Base-by-base conservation (phyloP, 495 filamentous ascomycete species). In the Penicillium desertorum region DNA sequence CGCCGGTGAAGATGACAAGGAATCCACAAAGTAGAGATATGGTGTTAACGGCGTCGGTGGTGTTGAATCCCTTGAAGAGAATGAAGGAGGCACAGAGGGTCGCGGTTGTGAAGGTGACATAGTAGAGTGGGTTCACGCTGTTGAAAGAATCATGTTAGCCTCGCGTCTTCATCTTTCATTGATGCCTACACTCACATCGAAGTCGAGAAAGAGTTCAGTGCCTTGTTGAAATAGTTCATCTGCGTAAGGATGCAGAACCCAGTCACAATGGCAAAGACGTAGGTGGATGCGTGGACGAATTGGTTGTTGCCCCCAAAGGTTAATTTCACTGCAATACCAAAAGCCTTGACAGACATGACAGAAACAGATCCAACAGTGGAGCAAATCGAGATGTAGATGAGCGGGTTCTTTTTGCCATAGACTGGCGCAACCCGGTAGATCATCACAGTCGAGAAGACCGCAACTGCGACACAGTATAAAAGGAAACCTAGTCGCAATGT, bases 201-300 rank as follows among this genome's bases (percentile, higher is more conserved):
- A 25, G 95, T 97, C 16, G 91, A 91, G 76, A 97, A 98, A 66
- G 96, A 91, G 73, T 90, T 96, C 61, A 98, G 79, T 29, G 94
- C 94, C 73, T 98, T 98, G 79, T 98, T 98, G 73, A 98, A 96
- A 73, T 98, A 98, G 74, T 98, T 98, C 95, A 98, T 96, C 76
- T 98, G 94, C 19, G 91, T 96, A 49, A 98, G 72, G 70, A 98
- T 98, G 76, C 94, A 98, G 58, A 96, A 90, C 3, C 77, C 82
- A 0, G 90, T 92, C 39, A 98, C 86, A 63, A 98, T 97, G 66
- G 89, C 85, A 68, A 98, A 98, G 45, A 97, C 92, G 66, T 98
- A 98, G 46, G 94, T 98, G 45, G 90, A 95, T 0, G 94, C 87
- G 63, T 95, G 88, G 4, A 82, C 84, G 67, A 98, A 96, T 71